These are phyloP conservation scores for Mycosarcoma mackinlayi DNA, from an alignment of 1,284 basidiomycete genomes.

Conservation along the genomic window DNA sequence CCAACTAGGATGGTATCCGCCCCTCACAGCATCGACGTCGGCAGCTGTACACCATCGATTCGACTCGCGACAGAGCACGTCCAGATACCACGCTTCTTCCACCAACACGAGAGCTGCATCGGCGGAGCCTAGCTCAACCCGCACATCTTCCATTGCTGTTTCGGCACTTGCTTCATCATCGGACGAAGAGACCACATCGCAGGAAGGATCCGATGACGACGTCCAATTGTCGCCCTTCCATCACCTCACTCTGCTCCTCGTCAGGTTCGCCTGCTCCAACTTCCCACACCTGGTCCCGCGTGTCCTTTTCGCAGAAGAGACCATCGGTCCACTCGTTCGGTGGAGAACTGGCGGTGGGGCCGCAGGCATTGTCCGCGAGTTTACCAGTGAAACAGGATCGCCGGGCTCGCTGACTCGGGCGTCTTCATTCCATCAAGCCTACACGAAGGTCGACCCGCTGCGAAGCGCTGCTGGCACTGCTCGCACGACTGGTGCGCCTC, in stretches of 20 bases:
- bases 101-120: neutral
- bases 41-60: neutral
- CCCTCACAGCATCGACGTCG: neutral
- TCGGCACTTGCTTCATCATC: constrained; percentile 12
- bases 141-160: constrained; percentile 7
- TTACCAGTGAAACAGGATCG: constrained; percentile 25
- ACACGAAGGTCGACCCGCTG: constrained; percentile 1
- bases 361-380: constrained; percentile 51
- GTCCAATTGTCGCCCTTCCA: constrained; percentile 60
- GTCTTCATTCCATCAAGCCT: neutral
- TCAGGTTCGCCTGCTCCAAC: constrained; percentile 60
- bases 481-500: neutral
- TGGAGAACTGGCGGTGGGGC: constrained; percentile 65
- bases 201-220: constrained; percentile 23
- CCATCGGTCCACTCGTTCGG: constrained; percentile 63
- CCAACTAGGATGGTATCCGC: constrained; percentile 14
- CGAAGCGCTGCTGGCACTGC: constrained; percentile 3
- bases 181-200: constrained; percentile 22
- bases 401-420: neutral
- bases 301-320: constrained; percentile 64
- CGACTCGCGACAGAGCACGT: neutral
- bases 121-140: neutral
- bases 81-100: neutral
- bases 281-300: constrained; percentile 65
- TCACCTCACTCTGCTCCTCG: constrained; percentile 58